Base-by-base conservation (phyloP, 352 stramenopile genomes). In the Phytophthora sp. region DNA sequence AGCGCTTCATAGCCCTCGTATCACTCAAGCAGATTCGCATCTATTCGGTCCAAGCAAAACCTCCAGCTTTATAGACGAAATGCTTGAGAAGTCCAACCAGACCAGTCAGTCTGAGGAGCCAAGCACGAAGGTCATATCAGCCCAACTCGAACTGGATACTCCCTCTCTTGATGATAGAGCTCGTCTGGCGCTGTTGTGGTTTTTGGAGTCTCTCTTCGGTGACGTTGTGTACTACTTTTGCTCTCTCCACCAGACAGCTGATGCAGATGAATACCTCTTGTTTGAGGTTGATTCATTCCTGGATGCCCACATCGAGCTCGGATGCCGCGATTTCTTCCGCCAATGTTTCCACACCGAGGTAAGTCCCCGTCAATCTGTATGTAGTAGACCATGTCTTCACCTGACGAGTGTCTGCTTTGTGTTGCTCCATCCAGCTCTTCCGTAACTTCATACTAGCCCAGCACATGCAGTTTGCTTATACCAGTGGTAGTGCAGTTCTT, bases 271-370 rank as follows among this genome's bases (percentile, higher is more conserved):
- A 23, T 81, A 69, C 31, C 42, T 91, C 29, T 63, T 89, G 16
- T 89, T 91, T 29, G 82, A 91, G 26, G 73, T 76, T 8, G 82
- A 91, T 44, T 75, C 77, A 2, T 90, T 87, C 36, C 51, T 91
- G 27, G 79, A 89, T 13, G 77, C 77, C 30, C 77, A 86, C 50
- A 86, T 79, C 6, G 85, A 90, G 50, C 57, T 93, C 8, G 85
- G 85, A 9, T 93, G 85, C 26, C 82, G 85, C 36, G 85, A 93
- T 31, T 87, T 93, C 59, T 93, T 93, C 33, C 82, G 85, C 31
- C 85, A 93, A 26, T 80, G 76, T 27, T 93, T 93, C 42, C 77
- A 88, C 44, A 87, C 85, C 2, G 60, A 90, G 79, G 84, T 93
- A 52, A 57, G 35, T 39, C 33, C 35, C 18, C 9, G 3, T 33